phyloP scores from a whole-genome alignment of 306 rosid species.

The Vigna radiata region DNA sequence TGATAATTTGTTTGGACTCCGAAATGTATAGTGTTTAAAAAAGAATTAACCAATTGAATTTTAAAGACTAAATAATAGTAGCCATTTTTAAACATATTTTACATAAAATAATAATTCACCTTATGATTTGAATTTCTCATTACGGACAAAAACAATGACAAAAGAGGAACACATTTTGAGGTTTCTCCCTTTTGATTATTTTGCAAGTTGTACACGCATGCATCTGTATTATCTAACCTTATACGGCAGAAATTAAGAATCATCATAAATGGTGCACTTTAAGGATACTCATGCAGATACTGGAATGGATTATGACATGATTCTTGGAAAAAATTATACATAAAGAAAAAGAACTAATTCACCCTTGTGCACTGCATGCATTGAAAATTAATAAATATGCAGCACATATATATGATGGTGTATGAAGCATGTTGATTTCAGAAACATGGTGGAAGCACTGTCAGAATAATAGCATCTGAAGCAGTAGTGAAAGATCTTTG shows the following conservation, averaged over 20 bases:
- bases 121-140: background rate
- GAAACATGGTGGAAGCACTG: slow-evolving; percentile 1
- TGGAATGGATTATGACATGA: slow-evolving; percentile 5
- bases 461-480: slow-evolving; percentile 38
- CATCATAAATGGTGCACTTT: slow-evolving; percentile 1
- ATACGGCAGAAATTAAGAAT: background rate
- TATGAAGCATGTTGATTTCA: slow-evolving; percentile 7
- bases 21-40: too few species aligned
- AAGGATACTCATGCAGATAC: background rate
- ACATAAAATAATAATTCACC: too few species aligned
- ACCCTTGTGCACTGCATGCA: background rate
- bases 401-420: slow-evolving; percentile 11
- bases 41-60: too few species aligned
- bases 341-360: background rate
- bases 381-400: slow-evolving; percentile 6
- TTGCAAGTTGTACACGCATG: slow-evolving; percentile 10
- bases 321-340: background rate
- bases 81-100: too few species aligned
- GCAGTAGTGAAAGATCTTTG: slow-evolving; percentile 3
- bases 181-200: slow-evolving; percentile 17
- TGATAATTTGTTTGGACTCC: too few species aligned
- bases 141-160: slow-evolving; percentile 22
- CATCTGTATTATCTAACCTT: slow-evolving; percentile 15
- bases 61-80: too few species aligned
- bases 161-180: background rate